A percentile compares a stretch with the other conserved stretches of the same genome.
phyloP scores from a whole-genome alignment of 2,329 filamentous ascomycete genomes.

The Alternaria ventricosa region DNA sequence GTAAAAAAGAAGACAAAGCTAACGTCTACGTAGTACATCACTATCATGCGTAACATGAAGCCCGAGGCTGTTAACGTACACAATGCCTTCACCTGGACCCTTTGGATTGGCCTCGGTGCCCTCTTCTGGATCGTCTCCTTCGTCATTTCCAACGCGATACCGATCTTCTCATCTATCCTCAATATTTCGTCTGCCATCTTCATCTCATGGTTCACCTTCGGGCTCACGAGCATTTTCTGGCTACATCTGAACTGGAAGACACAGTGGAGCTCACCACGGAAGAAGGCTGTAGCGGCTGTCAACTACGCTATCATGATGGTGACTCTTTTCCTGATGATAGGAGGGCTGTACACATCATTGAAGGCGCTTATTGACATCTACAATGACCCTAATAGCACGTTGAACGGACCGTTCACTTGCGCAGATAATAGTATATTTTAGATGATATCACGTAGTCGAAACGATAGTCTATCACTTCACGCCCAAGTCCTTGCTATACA shows the following conservation, averaged over 20 bases:
- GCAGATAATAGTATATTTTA: constrained; percentile 40
- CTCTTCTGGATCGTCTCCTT: constrained; percentile 62
- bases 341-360: constrained; percentile 35
- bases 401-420: constrained; percentile 40
- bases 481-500: neutral
- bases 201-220: constrained; percentile 69
- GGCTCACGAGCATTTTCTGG: constrained; percentile 55
- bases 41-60: constrained; percentile 59
- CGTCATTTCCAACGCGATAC: constrained; percentile 53
- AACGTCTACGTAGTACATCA: constrained; percentile 58
- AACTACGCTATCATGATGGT: constrained; percentile 52
- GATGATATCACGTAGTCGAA: neutral
- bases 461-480: neutral
- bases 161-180: constrained; percentile 67
- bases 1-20: neutral
- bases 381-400: constrained; percentile 28
- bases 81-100: constrained; percentile 61
- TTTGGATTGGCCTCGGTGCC: constrained; percentile 67
- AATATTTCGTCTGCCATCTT: constrained; percentile 65
- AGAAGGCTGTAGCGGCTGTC: constrained; percentile 54
- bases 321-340: constrained; percentile 35
- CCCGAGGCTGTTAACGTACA: constrained; percentile 47
- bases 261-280: constrained; percentile 37
- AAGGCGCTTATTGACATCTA: constrained; percentile 38
- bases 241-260: constrained; percentile 54